Conservation (phyloP, 73 alveolate genomes). For the Paraurostyla sp. region DNA sequence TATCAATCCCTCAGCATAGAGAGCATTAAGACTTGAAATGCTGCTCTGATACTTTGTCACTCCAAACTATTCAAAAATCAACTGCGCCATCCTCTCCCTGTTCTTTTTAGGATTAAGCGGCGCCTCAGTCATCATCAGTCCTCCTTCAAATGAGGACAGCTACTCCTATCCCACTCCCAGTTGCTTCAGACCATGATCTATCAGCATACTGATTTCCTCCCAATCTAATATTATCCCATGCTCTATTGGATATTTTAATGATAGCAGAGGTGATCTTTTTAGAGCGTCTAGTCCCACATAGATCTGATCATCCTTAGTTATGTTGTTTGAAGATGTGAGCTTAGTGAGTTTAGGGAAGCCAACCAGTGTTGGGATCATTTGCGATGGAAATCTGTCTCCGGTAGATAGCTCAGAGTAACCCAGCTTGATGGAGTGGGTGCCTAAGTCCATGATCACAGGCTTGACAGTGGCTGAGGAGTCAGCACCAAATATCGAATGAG, state of each 20-base stretch:
- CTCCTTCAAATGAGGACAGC: slow-evolving; percentile 8
- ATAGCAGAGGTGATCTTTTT: slow-evolving; percentile 66
- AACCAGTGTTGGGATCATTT: slow-evolving; percentile 54
- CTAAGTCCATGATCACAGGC: slow-evolving; percentile 46
- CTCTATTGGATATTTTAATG: slow-evolving; percentile 80
- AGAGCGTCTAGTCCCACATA: slow-evolving; percentile 70
- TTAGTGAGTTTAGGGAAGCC: slow-evolving; percentile 41
- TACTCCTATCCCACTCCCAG: slow-evolving; percentile 9
- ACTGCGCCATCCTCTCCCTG: slow-evolving; percentile 89
- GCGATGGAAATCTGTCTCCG: slow-evolving; percentile 35
- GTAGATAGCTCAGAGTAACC: slow-evolving; percentile 29
- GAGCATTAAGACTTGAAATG: slow-evolving; percentile 78
- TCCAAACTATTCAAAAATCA: slow-evolving; percentile 98
- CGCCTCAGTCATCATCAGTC: slow-evolving; percentile 86
- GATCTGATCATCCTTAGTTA: neutral
- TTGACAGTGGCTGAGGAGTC: no score
- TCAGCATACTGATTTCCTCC: slow-evolving; percentile 71
- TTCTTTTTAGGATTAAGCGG: slow-evolving; percentile 82
- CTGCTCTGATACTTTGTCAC: slow-evolving; percentile 95
- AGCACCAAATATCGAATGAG: no score
- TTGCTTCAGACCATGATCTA: slow-evolving; percentile 63
- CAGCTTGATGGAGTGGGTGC: slow-evolving; percentile 29
- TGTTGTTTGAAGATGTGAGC: neutral
- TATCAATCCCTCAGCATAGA: slow-evolving; percentile 77
- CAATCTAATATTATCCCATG: slow-evolving; percentile 79